Conservation (phyloP, 495 filamentous ascomycete species). For the Stereocaulon alpinum region DNA sequence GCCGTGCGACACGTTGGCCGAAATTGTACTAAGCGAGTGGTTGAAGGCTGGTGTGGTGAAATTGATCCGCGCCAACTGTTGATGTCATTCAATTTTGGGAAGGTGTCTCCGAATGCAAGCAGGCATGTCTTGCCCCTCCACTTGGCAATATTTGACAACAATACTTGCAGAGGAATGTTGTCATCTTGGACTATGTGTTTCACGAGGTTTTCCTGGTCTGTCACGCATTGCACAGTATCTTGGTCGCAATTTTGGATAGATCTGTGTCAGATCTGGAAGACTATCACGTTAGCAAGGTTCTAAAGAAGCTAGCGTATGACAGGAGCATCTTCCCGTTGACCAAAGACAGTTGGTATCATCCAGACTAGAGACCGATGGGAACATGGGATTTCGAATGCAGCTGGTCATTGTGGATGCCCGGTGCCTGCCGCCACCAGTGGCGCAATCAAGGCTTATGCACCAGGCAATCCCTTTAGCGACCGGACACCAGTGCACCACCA, state of each 20-base stretch:
- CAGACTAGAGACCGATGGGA: too few relatives aligned
- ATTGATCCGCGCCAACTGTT: constrained; percentile 1
- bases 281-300: not conserved
- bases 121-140: not conserved
- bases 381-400: too few relatives aligned
- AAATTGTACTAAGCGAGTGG: not conserved
- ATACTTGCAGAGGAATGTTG: too few relatives aligned
- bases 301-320: not conserved
- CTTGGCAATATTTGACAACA: too few relatives aligned
- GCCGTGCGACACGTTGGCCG: not conserved
- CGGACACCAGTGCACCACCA: too few relatives aligned
- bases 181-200: too few relatives aligned
- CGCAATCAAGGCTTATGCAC: too few relatives aligned
- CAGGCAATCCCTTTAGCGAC: too few relatives aligned
- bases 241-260: not conserved
- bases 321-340: not conserved
- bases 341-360: not conserved
- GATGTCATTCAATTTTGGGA: not conserved
- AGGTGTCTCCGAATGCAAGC: not conserved
- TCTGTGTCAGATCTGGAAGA: not conserved
- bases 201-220: too few relatives aligned
- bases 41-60: not conserved
- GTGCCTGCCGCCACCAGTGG: too few relatives aligned
- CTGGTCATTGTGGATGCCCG: too few relatives aligned
- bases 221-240: too few relatives aligned